phyloP scores from a whole-genome alignment of 163 green algal species.

The Scenedesmus sp. region DNA sequence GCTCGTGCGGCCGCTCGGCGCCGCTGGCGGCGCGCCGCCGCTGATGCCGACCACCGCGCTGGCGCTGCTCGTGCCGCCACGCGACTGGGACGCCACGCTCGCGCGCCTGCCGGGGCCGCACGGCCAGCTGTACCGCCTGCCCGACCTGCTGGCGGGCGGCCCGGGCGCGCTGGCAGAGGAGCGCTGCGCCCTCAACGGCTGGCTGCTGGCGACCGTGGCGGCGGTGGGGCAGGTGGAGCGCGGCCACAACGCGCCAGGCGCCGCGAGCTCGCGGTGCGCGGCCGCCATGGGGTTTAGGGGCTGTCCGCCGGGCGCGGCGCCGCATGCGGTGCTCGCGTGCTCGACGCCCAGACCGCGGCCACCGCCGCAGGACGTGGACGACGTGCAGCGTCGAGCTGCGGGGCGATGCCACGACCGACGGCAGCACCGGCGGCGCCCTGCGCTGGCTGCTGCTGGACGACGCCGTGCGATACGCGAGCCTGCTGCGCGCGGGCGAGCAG shows the following conservation, averaged over 20 bases:
- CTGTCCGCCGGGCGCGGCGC: no score
- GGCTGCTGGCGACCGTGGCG: slow-evolving; percentile 3
- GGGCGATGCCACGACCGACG: no score
- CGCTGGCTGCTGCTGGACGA: slow-evolving; percentile 31
- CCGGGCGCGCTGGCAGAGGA: slow-evolving; percentile 1
- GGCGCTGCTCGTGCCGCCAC: neutral
- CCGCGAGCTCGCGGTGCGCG: slow-evolving; percentile 6
- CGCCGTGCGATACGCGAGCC: slow-evolving; percentile 10
- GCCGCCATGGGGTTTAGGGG: no score
- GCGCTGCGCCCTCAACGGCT: slow-evolving; percentile 25
- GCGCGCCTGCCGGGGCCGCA: neutral
- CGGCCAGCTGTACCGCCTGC: neutral
- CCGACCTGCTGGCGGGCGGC: slow-evolving; percentile 12
- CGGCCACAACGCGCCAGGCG: neutral
- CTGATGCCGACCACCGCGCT: slow-evolving; percentile 17
- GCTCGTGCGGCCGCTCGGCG: neutral
- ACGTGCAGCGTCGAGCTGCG: slow-evolving; percentile 6
- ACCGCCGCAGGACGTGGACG: slow-evolving; percentile 13
- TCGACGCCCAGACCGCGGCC: no score
- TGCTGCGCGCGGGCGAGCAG: slow-evolving; percentile 22
- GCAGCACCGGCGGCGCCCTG: neutral
- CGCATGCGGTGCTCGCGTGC: no score
- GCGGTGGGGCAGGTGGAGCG: neutral
- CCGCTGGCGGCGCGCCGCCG: neutral
- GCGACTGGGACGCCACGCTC: neutral